Evolutionary conservation across 148 eudicot genomes (phyloP).

Genomic region (Mesembryanthemum crystallinum): DNA sequence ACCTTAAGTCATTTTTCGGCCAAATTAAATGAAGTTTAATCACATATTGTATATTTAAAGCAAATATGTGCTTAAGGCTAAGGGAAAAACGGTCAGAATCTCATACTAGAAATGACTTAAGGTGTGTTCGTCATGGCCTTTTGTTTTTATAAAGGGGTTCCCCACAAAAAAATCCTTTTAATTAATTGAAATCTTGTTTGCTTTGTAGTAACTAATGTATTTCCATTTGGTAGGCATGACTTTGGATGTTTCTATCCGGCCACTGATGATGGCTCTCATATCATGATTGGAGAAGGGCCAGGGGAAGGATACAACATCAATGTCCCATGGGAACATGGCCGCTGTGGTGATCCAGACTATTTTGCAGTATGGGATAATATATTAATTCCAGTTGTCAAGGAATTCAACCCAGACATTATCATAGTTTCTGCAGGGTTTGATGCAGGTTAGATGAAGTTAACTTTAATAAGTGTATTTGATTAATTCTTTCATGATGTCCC

Average conservation of each 20-base stretch:
- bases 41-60: too few species aligned
- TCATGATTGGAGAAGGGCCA: slow-evolving; percentile 84
- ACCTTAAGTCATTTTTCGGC: too few species aligned
- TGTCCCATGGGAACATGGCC: slow-evolving; percentile 94
- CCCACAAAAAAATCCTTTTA: too few species aligned
- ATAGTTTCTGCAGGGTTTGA: slow-evolving; percentile 97
- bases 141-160: too few species aligned
- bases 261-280: slow-evolving; percentile 77
- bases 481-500: background rate
- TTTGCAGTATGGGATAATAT: slow-evolving; percentile 93
- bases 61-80: too few species aligned
- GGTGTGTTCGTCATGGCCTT: too few species aligned
- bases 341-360: slow-evolving; percentile 94
- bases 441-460: slow-evolving; percentile 61
- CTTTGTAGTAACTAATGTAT: background rate
- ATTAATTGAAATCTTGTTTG: background rate
- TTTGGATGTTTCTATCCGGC: slow-evolving; percentile 85
- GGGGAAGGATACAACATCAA: slow-evolving; percentile 91
- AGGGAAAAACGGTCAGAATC: too few species aligned
- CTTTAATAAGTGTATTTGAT: background rate
- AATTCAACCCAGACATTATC: slow-evolving; percentile 81
- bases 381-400: slow-evolving; percentile 87
- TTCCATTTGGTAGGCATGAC: slow-evolving; percentile 59
- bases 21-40: too few species aligned
- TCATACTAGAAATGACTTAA: too few species aligned